phyloP scores from a whole-genome alignment of 129 eudicot genomes.

The Sambucus nigra region DNA sequence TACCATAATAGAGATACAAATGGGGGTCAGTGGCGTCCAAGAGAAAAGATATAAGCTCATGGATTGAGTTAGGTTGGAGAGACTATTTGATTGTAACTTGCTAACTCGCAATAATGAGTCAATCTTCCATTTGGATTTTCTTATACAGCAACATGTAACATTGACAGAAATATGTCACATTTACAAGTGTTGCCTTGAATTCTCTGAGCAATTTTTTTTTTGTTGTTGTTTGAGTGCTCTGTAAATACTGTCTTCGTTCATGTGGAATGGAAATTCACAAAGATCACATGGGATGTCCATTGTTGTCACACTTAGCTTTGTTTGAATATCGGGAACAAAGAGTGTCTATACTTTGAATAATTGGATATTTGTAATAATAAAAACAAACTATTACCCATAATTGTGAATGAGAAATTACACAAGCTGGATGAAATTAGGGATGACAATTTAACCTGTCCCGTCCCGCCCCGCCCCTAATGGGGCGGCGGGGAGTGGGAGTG shows the following conservation, averaged over 20 bases:
- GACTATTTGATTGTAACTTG: slow-evolving; percentile 21
- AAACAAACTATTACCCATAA: too few relatives aligned
- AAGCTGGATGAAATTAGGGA: too few relatives aligned
- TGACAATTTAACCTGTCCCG: too few relatives aligned
- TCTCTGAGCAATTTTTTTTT: not conserved
- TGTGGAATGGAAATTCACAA: not conserved
- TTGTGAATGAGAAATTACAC: too few relatives aligned
- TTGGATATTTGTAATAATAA: too few relatives aligned
- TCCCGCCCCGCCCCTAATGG: too few relatives aligned
- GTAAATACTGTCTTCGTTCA: not conserved
- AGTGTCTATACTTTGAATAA: too few relatives aligned
- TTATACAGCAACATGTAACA: slow-evolving; percentile 9
- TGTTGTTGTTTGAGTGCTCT: not conserved
- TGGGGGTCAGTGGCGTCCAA: slow-evolving; percentile 97
- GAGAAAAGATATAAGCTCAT: slow-evolving; percentile 98
- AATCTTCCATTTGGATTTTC: not conserved
- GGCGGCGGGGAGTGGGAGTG: too few relatives aligned
- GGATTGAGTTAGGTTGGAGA: slow-evolving; percentile 32
- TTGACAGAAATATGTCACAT: not conserved
- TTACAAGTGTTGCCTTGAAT: not conserved
- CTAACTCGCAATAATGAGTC: slow-evolving; percentile 13
- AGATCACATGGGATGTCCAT: not conserved
- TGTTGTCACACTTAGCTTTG: not conserved
- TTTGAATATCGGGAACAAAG: not conserved
- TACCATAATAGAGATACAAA: slow-evolving; percentile 95